Evolutionary conservation across 192 early-diverging fungal genomes (phyloP).

Genomic region (Gaertneriomyces sp.): DNA sequence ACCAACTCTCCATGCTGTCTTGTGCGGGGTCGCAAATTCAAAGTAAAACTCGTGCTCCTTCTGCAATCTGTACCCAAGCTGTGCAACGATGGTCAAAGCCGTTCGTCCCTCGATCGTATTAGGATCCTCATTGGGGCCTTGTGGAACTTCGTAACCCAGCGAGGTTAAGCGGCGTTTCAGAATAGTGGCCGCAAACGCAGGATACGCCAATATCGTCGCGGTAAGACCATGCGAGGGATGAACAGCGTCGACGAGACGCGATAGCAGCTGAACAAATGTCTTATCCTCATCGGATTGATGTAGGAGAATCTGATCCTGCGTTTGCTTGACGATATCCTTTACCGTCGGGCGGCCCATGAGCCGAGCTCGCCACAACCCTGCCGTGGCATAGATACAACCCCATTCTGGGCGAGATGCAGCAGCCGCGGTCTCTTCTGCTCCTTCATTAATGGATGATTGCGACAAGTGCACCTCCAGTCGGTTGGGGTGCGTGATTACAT

Average conservation of each 20-base stretch:
- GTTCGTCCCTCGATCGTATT: slow-evolving; percentile 30
- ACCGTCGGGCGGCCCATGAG: slow-evolving; percentile 23
- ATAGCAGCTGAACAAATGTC: slow-evolving; percentile 38
- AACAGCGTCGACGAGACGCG: slow-evolving; percentile 43
- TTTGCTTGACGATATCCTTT: slow-evolving; percentile 33
- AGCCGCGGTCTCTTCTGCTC: neutral
- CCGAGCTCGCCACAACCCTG: slow-evolving; percentile 23
- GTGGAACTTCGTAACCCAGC: slow-evolving; percentile 39
- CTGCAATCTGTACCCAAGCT: slow-evolving; percentile 37
- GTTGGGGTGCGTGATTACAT: slow-evolving; percentile 11
- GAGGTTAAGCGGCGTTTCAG: slow-evolving; percentile 37
- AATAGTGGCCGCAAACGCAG: slow-evolving; percentile 33
- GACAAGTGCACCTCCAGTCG: slow-evolving; percentile 30
- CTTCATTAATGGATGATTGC: neutral
- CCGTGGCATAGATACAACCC: slow-evolving; percentile 32
- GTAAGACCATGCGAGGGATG: slow-evolving; percentile 51
- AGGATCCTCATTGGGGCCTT: slow-evolving; percentile 31
- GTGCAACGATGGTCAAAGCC: slow-evolving; percentile 33
- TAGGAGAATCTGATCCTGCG: slow-evolving; percentile 29
- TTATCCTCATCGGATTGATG: slow-evolving; percentile 10
- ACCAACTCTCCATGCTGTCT: slow-evolving; percentile 44
- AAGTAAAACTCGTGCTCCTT: slow-evolving; percentile 46
- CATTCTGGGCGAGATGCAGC: slow-evolving; percentile 14
- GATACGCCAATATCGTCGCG: slow-evolving; percentile 43
- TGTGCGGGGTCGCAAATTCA: slow-evolving; percentile 44